phyloP scores from a whole-genome alignment of 768 basidiomycete genomes.

The Exidia glandulosa region DNA sequence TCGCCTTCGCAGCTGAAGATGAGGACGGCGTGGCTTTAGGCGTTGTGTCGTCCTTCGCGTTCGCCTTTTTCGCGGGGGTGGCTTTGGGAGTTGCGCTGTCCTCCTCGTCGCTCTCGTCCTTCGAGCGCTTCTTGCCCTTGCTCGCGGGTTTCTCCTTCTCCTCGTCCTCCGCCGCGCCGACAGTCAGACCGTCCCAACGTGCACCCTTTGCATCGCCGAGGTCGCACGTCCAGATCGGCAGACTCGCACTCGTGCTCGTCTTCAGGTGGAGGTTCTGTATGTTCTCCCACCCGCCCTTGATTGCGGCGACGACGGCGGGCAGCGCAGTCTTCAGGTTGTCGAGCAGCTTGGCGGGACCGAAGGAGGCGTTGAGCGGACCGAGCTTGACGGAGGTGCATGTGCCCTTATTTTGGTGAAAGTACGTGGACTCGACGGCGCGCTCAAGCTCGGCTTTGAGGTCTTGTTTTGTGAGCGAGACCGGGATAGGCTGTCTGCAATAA shows the following conservation, averaged over 20 bases:
- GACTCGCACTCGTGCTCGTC: conserved; percentile 65
- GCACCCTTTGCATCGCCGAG: conserved; percentile 51
- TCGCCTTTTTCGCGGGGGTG: conserved; percentile 11
- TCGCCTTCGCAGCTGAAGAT: background rate
- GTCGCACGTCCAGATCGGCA: conserved; percentile 86
- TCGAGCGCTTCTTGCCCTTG: background rate
- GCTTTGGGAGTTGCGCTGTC: conserved; percentile 13
- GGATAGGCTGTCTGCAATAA: conserved; percentile 73
- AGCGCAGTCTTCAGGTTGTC: conserved; percentile 71
- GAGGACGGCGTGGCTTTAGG: conserved; percentile 3
- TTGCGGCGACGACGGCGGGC: conserved; percentile 56
- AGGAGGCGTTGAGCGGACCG: conserved; percentile 53
- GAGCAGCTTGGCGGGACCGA: conserved; percentile 51
- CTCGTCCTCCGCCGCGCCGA: conserved; percentile 17
- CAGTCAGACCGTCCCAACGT: conserved; percentile 44
- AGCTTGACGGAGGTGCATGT: conserved; percentile 87
- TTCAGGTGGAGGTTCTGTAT: conserved; percentile 84
- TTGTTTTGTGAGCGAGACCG: conserved; percentile 79
- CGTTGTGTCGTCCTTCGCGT: conserved; percentile 11
- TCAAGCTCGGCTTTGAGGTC: conserved; percentile 90
- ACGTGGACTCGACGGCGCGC: conserved; percentile 85
- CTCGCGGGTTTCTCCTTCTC: conserved; percentile 10
- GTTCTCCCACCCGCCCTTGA: conserved; percentile 84
- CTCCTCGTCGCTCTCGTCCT: conserved; percentile 3
- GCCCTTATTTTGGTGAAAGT: conserved; percentile 90